Percentiles rank a stretch among this genome's conserved stretches.
Conservation (phyloP, 768 basidiomycete genomes). For the Lactifluus subvellereus region DNA sequence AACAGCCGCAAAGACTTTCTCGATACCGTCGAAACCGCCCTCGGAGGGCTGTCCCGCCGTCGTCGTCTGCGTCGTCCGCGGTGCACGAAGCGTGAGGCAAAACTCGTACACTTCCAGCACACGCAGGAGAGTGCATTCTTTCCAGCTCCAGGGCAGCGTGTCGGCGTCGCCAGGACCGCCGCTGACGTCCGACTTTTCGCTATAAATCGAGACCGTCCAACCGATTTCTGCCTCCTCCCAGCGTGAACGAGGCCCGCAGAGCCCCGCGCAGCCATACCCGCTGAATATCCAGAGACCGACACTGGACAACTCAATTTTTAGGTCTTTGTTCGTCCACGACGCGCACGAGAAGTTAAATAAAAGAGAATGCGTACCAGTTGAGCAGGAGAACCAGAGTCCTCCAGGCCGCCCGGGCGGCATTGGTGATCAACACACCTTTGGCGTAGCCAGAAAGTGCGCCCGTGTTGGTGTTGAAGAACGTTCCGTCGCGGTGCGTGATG, state of each 20-base stretch:
- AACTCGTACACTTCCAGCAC: slow-evolving; percentile 80
- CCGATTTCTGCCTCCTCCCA: slow-evolving; percentile 80
- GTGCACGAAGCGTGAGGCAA: slow-evolving; percentile 48
- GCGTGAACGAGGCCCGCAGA: slow-evolving; percentile 75
- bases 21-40: slow-evolving; percentile 46
- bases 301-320: slow-evolving; percentile 35
- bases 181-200: slow-evolving; percentile 37
- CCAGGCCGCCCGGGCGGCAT: slow-evolving; percentile 79
- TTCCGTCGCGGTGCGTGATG: slow-evolving; percentile 52
- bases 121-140: slow-evolving; percentile 59
- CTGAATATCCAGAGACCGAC: slow-evolving; percentile 75
- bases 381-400: slow-evolving; percentile 57
- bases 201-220: slow-evolving; percentile 48
- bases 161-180: slow-evolving; percentile 30
- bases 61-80: slow-evolving; percentile 26
- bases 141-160: slow-evolving; percentile 72
- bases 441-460: slow-evolving; percentile 73
- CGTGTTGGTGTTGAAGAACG: slow-evolving; percentile 61
- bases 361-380: slow-evolving; percentile 49
- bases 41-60: slow-evolving; percentile 29
- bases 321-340: too few species aligned
- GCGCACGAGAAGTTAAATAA: not conserved
- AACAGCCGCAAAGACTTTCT: slow-evolving; percentile 54
- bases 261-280: slow-evolving; percentile 69
- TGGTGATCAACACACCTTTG: slow-evolving; percentile 71